A percentile compares a stretch with the other conserved stretches of the same genome.
phyloP scores from a whole-genome alignment of 768 basidiomycete genomes.

The Termitomyces sp. region DNA sequence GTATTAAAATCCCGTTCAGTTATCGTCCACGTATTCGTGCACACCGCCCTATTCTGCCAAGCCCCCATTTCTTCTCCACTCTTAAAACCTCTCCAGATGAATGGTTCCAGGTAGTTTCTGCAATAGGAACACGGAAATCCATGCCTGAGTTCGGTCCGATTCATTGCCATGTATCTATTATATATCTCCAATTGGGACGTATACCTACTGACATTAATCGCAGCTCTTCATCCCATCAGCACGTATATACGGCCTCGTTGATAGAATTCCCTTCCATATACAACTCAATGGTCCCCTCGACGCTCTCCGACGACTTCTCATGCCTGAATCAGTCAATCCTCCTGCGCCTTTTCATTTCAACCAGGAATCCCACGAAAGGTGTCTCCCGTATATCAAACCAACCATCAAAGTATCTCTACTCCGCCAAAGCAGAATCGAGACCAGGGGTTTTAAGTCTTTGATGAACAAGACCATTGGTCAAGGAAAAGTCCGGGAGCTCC shows the following conservation, averaged over 20 bases:
- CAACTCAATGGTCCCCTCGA: constrained; percentile 47
- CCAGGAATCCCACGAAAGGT: constrained; percentile 2
- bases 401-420: constrained; percentile 46
- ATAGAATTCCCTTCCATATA: constrained; percentile 61
- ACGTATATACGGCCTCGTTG: constrained; percentile 49
- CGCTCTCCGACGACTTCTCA: constrained; percentile 44
- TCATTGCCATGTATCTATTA: constrained; percentile 43
- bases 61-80: constrained; percentile 46
- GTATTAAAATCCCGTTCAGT: constrained; percentile 42
- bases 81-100: constrained; percentile 63
- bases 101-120: constrained; percentile 47
- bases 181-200: not conserved
- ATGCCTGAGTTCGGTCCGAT: constrained; percentile 30
- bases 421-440: constrained; percentile 40
- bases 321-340: constrained; percentile 10
- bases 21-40: constrained; percentile 55
- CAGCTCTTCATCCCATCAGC: constrained; percentile 44
- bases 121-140: constrained; percentile 31
- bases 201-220: not conserved
- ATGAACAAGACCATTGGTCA: constrained; percentile 40
- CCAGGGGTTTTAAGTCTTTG: constrained; percentile 30
- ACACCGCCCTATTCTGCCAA: constrained; percentile 43
- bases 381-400: constrained; percentile 4
- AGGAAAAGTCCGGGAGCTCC: constrained; percentile 40
- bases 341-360: constrained; percentile 15